Base-by-base conservation (phyloP, 2,329 filamentous ascomycete species). In the Cryoendolithus antarcticus region DNA sequence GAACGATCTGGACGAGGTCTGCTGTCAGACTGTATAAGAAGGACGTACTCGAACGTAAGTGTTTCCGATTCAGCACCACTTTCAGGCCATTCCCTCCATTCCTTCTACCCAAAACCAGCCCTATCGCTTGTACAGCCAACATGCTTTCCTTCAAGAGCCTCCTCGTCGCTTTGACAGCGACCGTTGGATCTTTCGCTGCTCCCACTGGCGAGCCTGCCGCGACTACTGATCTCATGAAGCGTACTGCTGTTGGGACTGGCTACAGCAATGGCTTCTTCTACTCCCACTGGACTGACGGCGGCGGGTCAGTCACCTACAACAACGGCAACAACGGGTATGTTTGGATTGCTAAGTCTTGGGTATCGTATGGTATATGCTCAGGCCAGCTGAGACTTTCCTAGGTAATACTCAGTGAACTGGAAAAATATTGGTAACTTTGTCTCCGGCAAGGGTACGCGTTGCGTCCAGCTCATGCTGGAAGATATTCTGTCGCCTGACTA, bases 241-340 rank as follows among this genome's bases (percentile, higher is more conserved):
- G 44, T 46, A 71, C 70, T 19, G 53, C 61, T 36, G 68, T 62
- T 47, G 34, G 34, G 11, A 54, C 58, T n/a, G 71, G 71, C 38
- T 68, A 62, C 5, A 60, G 70, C 59, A 67, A 72, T 50, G 71
- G 71, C 37, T 76, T 64, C 60, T 76, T 70, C 62, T 76, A 70
- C 57, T 72, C 69, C 3, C 74, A 66, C 62, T 77, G 71, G 72
- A 72, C 67, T 37, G 72, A 76, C 42, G 66, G 67, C 29, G 60
- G 56, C n/a, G 63, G 58, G 24, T 50, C 57, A 30, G 67, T 70
- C 6, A 67, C 60, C 29, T 76, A 75, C 59, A 12, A 34, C 34
- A 19, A 19, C 15, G 15, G 15, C 15, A 19, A 19, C 15, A 19
- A 19, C 15, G 15, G 15, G 15, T 19, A 19, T 19, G 15, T 19